Percentiles rank a stretch among this genome's conserved stretches.
Evolutionary conservation across 441 rosid species (phyloP).

Genomic region (Gossypium gossypioides): DNA sequence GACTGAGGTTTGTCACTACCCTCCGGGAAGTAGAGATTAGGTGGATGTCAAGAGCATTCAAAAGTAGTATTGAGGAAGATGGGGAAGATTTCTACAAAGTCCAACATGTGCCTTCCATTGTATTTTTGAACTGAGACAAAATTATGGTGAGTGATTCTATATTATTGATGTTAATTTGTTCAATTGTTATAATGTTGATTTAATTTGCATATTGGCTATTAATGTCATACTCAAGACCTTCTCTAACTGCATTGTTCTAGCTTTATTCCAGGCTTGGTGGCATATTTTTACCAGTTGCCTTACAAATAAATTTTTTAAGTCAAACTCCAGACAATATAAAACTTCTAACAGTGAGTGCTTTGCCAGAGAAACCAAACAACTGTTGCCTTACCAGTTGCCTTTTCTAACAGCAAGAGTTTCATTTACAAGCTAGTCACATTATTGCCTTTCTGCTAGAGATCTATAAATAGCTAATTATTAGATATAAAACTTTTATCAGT

Average conservation of each 20-base stretch:
- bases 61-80: constrained; percentile 19
- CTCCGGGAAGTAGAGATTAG: constrained; percentile 22
- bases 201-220: not conserved
- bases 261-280: not conserved
- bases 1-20: constrained; percentile 9
- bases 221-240: not conserved
- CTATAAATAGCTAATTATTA: not conserved
- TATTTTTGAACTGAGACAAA: constrained; percentile 15
- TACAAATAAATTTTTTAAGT: not conserved
- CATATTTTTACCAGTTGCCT: not conserved
- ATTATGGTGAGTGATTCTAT: not conserved
- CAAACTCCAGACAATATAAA: not conserved
- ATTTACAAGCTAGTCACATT: not conserved
- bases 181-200: not conserved
- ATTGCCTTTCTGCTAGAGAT: not conserved
- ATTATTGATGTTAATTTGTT: not conserved
- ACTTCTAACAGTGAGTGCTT: not conserved
- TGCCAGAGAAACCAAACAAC: not conserved
- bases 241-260: not conserved
- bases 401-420: not conserved
- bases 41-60: constrained; percentile 24
- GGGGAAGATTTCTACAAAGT: constrained; percentile 31
- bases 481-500: not conserved
- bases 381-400: not conserved
- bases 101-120: constrained; percentile 30